These are phyloP conservation scores for Eragrostis nindensis DNA, from an alignment of 176 grass and related monocot genomes.

Conservation along the genomic window DNA sequence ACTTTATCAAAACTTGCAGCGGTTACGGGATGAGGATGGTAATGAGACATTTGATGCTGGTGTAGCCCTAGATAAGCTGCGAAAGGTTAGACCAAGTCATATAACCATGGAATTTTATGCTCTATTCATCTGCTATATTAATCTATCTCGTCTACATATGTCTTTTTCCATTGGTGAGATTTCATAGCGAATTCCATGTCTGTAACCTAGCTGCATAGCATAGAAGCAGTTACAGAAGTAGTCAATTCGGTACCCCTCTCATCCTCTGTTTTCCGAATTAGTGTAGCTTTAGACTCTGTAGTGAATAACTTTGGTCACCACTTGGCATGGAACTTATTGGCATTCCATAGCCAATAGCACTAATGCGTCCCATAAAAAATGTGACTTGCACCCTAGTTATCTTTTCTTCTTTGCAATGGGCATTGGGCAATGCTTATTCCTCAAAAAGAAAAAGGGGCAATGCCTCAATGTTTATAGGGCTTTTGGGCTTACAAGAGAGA, in stretches of 20 bases:
- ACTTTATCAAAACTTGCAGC: slow-evolving; percentile 97
- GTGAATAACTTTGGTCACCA: background rate
- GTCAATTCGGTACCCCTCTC: background rate
- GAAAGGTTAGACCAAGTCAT: slow-evolving; percentile 66
- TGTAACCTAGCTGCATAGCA: background rate
- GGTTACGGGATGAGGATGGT: slow-evolving; percentile 87
- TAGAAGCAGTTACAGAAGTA: slow-evolving; percentile 2
- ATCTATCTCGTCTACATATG: slow-evolving; percentile 5
- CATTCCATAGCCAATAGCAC: too few species aligned
- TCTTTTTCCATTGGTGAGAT: background rate
- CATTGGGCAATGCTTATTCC: too few species aligned
- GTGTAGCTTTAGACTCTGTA: background rate
- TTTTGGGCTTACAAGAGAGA: background rate
- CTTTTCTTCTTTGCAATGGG: background rate
- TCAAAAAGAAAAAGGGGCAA: too few species aligned
- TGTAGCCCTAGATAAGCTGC: slow-evolving; percentile 94
- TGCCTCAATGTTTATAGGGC: background rate
- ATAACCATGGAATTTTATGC: background rate
- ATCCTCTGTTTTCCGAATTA: background rate
- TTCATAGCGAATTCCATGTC: background rate
- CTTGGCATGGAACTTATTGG: background rate
- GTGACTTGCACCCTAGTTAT: background rate
- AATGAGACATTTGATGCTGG: slow-evolving; percentile 98
- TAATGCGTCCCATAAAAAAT: background rate
- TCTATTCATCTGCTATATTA: background rate